A percentile compares a stretch with the other conserved stretches of the same genome.
Evolutionary conservation across 2,329 filamentous ascomycete genomes (phyloP).

Genomic region (Reticulascus tulasneorum): DNA sequence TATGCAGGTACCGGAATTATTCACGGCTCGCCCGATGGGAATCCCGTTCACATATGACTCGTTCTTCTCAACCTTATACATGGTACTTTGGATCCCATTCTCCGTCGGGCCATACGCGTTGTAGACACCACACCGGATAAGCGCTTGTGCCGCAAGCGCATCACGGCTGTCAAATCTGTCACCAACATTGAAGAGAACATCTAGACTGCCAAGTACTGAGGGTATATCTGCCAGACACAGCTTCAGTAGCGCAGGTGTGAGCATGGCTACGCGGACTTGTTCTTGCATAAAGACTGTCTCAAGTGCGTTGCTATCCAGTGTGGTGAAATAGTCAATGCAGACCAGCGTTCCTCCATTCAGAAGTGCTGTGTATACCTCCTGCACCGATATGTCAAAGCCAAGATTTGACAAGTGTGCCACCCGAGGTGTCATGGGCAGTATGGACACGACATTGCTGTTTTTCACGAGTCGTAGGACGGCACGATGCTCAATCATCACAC

Average conservation of each 20-base stretch:
- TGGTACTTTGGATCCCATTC: too few relatives aligned
- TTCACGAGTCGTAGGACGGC: too few relatives aligned
- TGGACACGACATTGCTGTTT: too few relatives aligned
- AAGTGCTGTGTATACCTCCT: slow-evolving; percentile 14
- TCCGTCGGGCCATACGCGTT: slow-evolving; percentile 16
- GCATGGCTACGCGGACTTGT: slow-evolving; percentile 30
- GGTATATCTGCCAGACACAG: slow-evolving; percentile 19
- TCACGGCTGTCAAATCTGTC: slow-evolving; percentile 16
- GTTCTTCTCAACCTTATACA: too few relatives aligned
- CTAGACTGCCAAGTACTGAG: slow-evolving; percentile 31
- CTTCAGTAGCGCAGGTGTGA: slow-evolving; percentile 10
- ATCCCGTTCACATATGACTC: slow-evolving; percentile 8
- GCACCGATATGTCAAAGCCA: slow-evolving; percentile 14
- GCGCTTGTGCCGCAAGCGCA: background rate
- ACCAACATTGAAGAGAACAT: slow-evolving; percentile 31
- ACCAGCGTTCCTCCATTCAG: slow-evolving; percentile 15
- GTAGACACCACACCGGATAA: too few relatives aligned
- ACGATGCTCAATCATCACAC: too few relatives aligned
- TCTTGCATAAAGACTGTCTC: slow-evolving; percentile 18
- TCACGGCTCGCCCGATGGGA: slow-evolving; percentile 14
- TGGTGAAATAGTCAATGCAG: slow-evolving; percentile 14
- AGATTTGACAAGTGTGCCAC: slow-evolving; percentile 15
- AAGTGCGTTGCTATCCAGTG: slow-evolving; percentile 9
- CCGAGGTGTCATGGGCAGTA: too few relatives aligned
- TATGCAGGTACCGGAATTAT: slow-evolving; percentile 16